Base-by-base conservation (phyloP, 2,329 filamentous ascomycete genomes). In the Trichoderma oligosporum region DNA sequence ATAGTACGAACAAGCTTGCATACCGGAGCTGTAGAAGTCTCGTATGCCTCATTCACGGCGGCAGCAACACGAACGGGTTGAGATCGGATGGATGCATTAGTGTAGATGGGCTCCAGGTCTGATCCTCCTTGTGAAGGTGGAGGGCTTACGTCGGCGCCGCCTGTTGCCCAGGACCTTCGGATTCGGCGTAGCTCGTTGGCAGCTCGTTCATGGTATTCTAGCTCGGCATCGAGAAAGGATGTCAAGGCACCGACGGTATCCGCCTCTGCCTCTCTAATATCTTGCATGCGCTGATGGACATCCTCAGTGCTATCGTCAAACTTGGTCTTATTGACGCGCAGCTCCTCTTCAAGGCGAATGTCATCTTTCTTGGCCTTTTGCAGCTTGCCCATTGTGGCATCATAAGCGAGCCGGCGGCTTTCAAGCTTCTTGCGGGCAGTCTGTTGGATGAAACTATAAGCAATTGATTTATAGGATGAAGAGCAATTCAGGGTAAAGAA, bases 231-330 rank as follows among this genome's bases (percentile, higher is more conserved):
- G 51, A 97, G 76, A 70, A 97, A 95, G 16, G 83, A 78, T 3
- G 85, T 85, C 57, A 97, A 77, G 67, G 96, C 91, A 46, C 82
- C 79, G 39, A 96, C 83, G 67, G 86, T 91, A 62, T 97, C 93
- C 41, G 79, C 80, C 73, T 97, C 93, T 20, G 90, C 83, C 66
- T 97, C 92, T 75, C 94, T 93, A 75, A 97, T 95, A 68, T 97
- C 93, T 73, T 95, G 85, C 94, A 97, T 97, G 56, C 93, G 83
- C 59, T 93, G 84, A 65, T 87, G 82, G 55, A 97, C 92, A 66
- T 97, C 93, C 68, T 97, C 93, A 68, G 83, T 94, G 14, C 90
- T 87, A 76, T 97, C 94, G 69, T 97, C 94, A 68, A 96, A 97
- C 74, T 97, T 97, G 66, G 90, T 89, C 72, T 96, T 96, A 71